Base-by-base conservation (phyloP, 306 rosid genomes). In the Canavalia gladiata region DNA sequence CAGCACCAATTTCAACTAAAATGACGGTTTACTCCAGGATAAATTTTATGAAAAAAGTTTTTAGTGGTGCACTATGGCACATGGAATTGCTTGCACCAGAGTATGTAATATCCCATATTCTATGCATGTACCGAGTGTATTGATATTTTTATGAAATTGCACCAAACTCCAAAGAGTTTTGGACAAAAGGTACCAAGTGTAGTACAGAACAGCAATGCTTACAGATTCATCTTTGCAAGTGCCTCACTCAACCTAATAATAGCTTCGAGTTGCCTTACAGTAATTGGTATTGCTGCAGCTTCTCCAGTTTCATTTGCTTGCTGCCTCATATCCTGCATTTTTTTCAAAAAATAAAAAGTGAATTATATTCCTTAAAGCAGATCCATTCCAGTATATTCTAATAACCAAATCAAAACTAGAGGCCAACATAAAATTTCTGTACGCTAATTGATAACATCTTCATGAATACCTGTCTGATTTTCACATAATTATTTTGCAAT, bases 211-310 rank as follows among this genome's bases (percentile, higher is more conserved):
- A 57, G 29, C 59, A 45, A 75, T 82, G 85, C 98, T 90, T 85
- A 95, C 99, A 95, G 84, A 83, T 92, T 93, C 97, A 95, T 93
- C 87, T 93, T 95, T 34, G 99, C 99, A 75, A 95, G 99, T 59
- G 97, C 84, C 87, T 95, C 99, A 43, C 99, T 93, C 94, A 95
- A 69, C 84, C 99, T 88, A 54, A 90, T 91, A 42, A 95, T 88
- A 82, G 99, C 99, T 92, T 95, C 99, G 74, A 95, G 89, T 90
- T 95, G 99, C 90, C 99, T 86, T 3, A 95, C 99, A 8, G 99
- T 95, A 58, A 95, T 93, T 11, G 98, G 99, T 79, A 95, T 90
- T 9, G 94, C 97, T 59, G 97, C 89, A 57, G 97, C 90, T 82
- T 90, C 94, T 8, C 99, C 99, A 7, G 97, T 89, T 85, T 95